Evolutionary conservation across 495 filamentous ascomycete species (phyloP), one percentile per base, ranked within the genome.

Genomic region (Geopyxis carbonaria): DNA sequence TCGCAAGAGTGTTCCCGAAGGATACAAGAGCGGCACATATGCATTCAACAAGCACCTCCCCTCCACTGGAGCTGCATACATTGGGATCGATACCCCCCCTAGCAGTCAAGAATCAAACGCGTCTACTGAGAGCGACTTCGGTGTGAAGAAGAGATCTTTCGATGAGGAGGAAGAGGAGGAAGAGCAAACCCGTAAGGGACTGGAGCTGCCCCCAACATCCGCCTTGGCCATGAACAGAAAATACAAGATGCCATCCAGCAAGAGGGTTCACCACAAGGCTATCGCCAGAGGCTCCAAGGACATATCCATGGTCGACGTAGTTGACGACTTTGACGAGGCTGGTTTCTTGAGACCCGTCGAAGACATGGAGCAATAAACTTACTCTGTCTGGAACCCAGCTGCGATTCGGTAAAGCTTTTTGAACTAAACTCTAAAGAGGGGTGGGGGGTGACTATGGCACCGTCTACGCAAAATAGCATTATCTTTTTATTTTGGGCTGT

Each of bases 1-100:
- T 36, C 77, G 87, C 44, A 93, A 95, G 59, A 76, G 78, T 7
- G 75, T 95, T 2, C 79, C 81, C 0, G 84, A 93, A 42, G 87
- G 87, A 37, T 92, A 93, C 64, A 91, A 87, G 61, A 87, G 80
- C 9, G 68, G 70, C 45, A 41, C 45, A 42, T 61, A 68, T 53
- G 36, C 36, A 8, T 39, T 28, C 18, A 39, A 39, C 16, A 58
- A 39, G 18, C 36, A 39, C 36, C 24, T 39, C 5, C 36, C 36
- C 2, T 27, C 21, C 10, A 18, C 21, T 10, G 36, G 36, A 15
- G 24, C 19, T 16, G 19, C 35, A 21, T 8, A 27, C 35, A 10
- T 39, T 25, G 36, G 36, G 30, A 14, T 22, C 21, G 34, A n/a
- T 22, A 11, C 9, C 14, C 10, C 19, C 7, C 25, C 21, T 13